Conservation (phyloP, 2,329 filamentous ascomycete genomes). For the Colletotrichum tabaci region DNA sequence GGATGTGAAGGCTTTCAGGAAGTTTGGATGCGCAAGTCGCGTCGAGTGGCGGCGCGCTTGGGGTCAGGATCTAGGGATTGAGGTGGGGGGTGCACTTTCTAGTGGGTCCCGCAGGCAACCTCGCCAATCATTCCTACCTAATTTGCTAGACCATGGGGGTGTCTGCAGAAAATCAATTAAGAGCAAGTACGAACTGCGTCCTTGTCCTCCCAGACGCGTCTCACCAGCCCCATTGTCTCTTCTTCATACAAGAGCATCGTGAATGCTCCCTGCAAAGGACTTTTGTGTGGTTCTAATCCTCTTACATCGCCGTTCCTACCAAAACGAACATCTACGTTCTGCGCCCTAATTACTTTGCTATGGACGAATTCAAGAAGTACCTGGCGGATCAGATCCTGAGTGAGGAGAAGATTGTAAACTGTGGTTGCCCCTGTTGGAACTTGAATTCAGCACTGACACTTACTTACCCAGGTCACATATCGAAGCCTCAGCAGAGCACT, state of each 20-base stretch:
- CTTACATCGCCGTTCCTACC: neutral
- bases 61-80: neutral
- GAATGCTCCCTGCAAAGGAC: neutral
- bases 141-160: neutral
- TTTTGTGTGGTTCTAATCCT: neutral
- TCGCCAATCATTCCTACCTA: conserved; percentile 17
- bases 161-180: conserved; percentile 40
- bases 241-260: conserved; percentile 7
- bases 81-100: neutral
- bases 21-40: conserved; percentile 26
- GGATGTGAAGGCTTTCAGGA: neutral
- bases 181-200: conserved; percentile 27
- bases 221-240: conserved; percentile 9
- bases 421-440: neutral
- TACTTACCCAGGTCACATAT: conserved; percentile 81
- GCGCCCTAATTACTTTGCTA: conserved; percentile 44
- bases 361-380: conserved; percentile 78
- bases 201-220: conserved; percentile 28
- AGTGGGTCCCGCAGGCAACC: conserved; percentile 27
- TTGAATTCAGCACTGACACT: conserved; percentile 39
- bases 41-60: conserved; percentile 38
- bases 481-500: conserved; percentile 85
- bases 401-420: conserved; percentile 79
- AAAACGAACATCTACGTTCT: neutral
- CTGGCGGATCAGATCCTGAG: conserved; percentile 83